These are phyloP conservation scores for Skeletonema potamos DNA, from an alignment of 108 stramenopile species.

Conservation along the genomic window DNA sequence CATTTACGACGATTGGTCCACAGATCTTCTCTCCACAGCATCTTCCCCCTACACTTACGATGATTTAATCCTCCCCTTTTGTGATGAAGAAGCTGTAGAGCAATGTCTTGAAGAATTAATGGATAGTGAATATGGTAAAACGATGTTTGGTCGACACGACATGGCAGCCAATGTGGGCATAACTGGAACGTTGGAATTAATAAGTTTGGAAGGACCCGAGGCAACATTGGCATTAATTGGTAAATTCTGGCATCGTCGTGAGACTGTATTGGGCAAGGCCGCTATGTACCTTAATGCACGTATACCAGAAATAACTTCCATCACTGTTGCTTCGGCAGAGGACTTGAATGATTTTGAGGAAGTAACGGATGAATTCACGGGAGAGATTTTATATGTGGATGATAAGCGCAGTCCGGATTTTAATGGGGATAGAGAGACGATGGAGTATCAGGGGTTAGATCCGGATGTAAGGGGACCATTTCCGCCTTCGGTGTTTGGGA, in stretches of 20 bases:
- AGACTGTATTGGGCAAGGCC: constrained; percentile 72
- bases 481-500: constrained; percentile 22
- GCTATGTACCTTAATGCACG: constrained; percentile 81
- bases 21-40: constrained; percentile 52
- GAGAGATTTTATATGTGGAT: constrained; percentile 57
- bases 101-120: constrained; percentile 64
- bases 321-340: constrained; percentile 47
- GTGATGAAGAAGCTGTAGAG: constrained; percentile 63
- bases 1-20: constrained; percentile 75
- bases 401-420: constrained; percentile 66
- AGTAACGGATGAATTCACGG: constrained; percentile 67
- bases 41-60: constrained; percentile 43
- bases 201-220: constrained; percentile 67
- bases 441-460: constrained; percentile 84
- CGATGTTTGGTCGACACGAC: constrained; percentile 81
- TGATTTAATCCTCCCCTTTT: constrained; percentile 20
- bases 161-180: constrained; percentile 50
- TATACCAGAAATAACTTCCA: constrained; percentile 71
- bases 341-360: constrained; percentile 75
- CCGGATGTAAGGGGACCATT: constrained; percentile 80
- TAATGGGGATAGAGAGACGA: constrained; percentile 77
- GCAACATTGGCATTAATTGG: constrained; percentile 51
- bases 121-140: constrained; percentile 68
- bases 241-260: constrained; percentile 76
- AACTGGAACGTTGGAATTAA: constrained; percentile 67